A percentile compares a stretch with the other conserved stretches of the same genome.
Evolutionary conservation across 1,284 basidiomycete species (phyloP).

Genomic region (Nidula niveotomentosa): DNA sequence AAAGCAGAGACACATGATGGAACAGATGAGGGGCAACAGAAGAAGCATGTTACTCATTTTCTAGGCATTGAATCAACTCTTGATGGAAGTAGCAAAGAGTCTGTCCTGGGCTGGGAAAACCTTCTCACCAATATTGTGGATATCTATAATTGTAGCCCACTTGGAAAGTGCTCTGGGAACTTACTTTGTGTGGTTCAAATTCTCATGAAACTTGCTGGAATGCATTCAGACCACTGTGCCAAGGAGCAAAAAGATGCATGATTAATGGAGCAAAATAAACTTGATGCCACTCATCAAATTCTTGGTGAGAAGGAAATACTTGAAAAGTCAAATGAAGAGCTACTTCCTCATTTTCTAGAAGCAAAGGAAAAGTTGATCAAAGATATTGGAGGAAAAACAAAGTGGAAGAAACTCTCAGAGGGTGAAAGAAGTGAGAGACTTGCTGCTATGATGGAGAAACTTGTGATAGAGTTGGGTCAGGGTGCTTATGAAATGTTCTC

Average conservation of each 20-base stretch:
- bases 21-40: not conserved
- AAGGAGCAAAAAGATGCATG: slow-evolving; percentile 15
- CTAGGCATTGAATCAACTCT: slow-evolving; percentile 6
- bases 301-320: not conserved
- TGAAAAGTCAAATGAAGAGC: not conserved
- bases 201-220: slow-evolving; percentile 11
- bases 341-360: not conserved
- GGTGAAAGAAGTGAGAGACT: too few relatives aligned
- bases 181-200: slow-evolving; percentile 8
- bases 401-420: not conserved
- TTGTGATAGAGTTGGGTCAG: not conserved
- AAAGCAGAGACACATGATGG: slow-evolving; percentile 9
- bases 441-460: not conserved
- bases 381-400: not conserved
- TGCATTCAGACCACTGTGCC: slow-evolving; percentile 13
- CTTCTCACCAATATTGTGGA: slow-evolving; percentile 9
- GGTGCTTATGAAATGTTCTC: not conserved
- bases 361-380: not conserved
- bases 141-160: slow-evolving; percentile 12
- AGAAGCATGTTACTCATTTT: not conserved
- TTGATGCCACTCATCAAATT: not conserved
- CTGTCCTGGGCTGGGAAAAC: slow-evolving; percentile 12
- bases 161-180: slow-evolving; percentile 7
- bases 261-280: slow-evolving; percentile 1
- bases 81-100: slow-evolving; percentile 16